Evolutionary conservation across 257 asterid species (phyloP).

Genomic region (Przewalskia tangutica): DNA sequence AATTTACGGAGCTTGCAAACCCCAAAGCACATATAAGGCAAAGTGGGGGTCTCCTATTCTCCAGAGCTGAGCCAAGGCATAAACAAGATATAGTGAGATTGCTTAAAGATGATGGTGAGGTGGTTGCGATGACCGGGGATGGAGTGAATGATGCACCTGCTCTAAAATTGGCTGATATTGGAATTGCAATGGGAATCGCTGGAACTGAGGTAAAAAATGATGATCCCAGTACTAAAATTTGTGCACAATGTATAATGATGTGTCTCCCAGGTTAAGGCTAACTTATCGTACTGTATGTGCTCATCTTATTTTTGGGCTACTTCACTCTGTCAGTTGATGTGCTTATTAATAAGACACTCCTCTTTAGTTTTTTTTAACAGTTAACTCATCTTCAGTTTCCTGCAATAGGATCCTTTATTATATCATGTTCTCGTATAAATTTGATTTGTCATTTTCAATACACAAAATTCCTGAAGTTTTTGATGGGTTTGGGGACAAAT

Average conservation of each 20-base stretch:
- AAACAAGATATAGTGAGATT: slow-evolving; percentile 96
- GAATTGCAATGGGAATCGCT: slow-evolving; percentile 96
- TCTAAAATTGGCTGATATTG: slow-evolving; percentile 89
- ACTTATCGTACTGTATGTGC: neutral
- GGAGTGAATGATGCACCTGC: slow-evolving; percentile 99
- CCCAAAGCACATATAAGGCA: slow-evolving; percentile 54
- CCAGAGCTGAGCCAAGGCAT: slow-evolving; percentile 99
- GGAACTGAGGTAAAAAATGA: slow-evolving; percentile 75
- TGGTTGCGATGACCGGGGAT: slow-evolving; percentile 99
- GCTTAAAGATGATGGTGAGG: slow-evolving; percentile 94
- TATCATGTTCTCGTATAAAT: neutral
- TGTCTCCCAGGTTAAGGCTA: neutral
- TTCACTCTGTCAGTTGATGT: neutral
- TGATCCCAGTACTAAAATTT: neutral
- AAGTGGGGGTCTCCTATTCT: slow-evolving; percentile 83
- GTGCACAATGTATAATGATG: neutral
- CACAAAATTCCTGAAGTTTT: neutral
- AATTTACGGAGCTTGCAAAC: slow-evolving; percentile 62
- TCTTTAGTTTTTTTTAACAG: too few species aligned
- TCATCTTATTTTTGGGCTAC: neutral
- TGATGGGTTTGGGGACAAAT: neutral
- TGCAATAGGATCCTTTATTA: neutral
- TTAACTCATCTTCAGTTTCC: neutral
- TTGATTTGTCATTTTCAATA: neutral
- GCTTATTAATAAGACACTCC: neutral